phyloP scores from a whole-genome alignment of 1,284 basidiomycete genomes.

The Agaricales sp. region DNA sequence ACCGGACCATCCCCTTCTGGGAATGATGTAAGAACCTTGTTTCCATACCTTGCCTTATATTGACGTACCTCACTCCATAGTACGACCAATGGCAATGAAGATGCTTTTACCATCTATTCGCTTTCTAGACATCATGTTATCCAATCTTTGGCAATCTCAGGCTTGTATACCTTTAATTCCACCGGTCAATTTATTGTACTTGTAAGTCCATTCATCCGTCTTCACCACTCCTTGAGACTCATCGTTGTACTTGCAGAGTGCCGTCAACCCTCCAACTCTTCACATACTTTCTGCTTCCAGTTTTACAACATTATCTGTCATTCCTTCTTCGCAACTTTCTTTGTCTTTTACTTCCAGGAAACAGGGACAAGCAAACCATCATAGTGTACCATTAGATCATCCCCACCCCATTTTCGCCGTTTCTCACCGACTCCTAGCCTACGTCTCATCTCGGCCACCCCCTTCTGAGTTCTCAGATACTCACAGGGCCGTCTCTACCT shows the following conservation, averaged over 20 bases:
- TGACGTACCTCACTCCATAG: constrained; percentile 12
- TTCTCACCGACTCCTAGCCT: constrained; percentile 54
- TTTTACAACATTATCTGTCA: constrained; percentile 39
- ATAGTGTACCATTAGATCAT: constrained; percentile 20
- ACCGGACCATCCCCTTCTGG: constrained; percentile 39
- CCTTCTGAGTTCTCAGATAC: constrained; percentile 14
- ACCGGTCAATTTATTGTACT: constrained; percentile 43
- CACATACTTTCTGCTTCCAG: constrained; percentile 47
- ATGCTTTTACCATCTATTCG: constrained; percentile 47
- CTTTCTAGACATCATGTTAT: constrained; percentile 44
- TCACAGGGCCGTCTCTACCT: constrained; percentile 10
- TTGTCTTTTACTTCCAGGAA: constrained; percentile 17
- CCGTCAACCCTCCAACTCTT: constrained; percentile 42
- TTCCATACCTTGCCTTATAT: constrained; percentile 1
- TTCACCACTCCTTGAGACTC: neutral
- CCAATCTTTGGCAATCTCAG: constrained; percentile 12
- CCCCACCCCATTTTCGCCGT: constrained; percentile 47
- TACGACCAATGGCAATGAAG: constrained; percentile 18
- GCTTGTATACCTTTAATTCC: constrained; percentile 32
- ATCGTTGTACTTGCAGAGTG: constrained; percentile 49
- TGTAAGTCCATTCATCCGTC: constrained; percentile 28
- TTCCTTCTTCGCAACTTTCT: constrained; percentile 34
- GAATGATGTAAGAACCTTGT: constrained; percentile 39
- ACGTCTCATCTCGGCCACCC: constrained; percentile 34
- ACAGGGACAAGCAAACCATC: constrained; percentile 21